phyloP scores from a whole-genome alignment of 1,284 basidiomycete genomes.

The Agroathelia rolfsii region DNA sequence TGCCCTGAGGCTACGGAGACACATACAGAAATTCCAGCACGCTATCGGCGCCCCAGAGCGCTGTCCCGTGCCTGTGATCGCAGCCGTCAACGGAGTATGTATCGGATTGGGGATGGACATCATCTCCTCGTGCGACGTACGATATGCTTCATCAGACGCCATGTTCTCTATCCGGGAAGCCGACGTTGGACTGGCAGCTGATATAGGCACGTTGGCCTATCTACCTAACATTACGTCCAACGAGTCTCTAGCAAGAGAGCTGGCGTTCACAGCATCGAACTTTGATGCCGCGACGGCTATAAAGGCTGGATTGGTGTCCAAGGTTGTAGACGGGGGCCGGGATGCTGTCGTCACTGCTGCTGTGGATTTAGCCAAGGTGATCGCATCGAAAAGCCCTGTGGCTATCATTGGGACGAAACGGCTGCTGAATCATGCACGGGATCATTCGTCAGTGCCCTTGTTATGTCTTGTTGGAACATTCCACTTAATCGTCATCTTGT shows the following conservation, averaged over 20 bases:
- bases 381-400: constrained; percentile 76
- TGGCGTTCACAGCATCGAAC: constrained; percentile 68
- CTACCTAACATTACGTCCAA: constrained; percentile 79
- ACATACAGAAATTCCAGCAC: constrained; percentile 62
- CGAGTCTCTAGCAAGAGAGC: constrained; percentile 68
- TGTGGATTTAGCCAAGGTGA: constrained; percentile 52
- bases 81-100: constrained; percentile 69
- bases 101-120: constrained; percentile 77
- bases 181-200: constrained; percentile 83
- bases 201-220: constrained; percentile 83
- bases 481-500: no score
- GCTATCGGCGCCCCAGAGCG: constrained; percentile 62
- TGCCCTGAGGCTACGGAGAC: constrained; percentile 38
- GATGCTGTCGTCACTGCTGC: constrained; percentile 51
- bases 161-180: constrained; percentile 83
- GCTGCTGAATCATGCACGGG: constrained; percentile 61
- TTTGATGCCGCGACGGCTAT: constrained; percentile 69
- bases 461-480: neutral
- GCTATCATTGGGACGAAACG: constrained; percentile 80
- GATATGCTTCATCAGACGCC: constrained; percentile 58
- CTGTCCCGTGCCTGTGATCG: constrained; percentile 80
- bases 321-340: constrained; percentile 59
- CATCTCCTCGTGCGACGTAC: constrained; percentile 72
- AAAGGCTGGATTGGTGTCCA: constrained; percentile 70
- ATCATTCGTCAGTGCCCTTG: constrained; percentile 50